Evolutionary conservation across 2,329 filamentous ascomycete genomes (phyloP), one percentile per base, ranked within the genome.

Genomic region (Setomelanomma holmii): DNA sequence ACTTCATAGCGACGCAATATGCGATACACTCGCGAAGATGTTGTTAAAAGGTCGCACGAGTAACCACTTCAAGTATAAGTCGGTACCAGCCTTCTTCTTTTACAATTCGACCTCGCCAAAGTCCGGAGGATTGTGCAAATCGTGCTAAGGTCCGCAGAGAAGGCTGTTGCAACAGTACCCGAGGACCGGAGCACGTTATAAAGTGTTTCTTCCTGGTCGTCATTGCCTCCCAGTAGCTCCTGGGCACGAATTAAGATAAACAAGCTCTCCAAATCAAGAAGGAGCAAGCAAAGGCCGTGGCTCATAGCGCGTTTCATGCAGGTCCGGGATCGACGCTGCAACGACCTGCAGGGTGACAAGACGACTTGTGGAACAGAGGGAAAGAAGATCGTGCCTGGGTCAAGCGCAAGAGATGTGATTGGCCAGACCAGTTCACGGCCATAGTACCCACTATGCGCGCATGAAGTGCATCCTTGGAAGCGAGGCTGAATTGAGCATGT

Each of bases 1-100:
- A 66, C 55, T 61, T 69, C 73, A 75, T 75, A 7, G 39, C 42
- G 23, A 23, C 16, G 35, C n/a, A n/a, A n/a, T n/a, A n/a, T n/a
- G n/a, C n/a, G n/a, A n/a, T n/a, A n/a, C n/a, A n/a, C n/a, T n/a
- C n/a, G n/a, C n/a, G n/a, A n/a, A n/a, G n/a, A n/a, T n/a, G n/a
- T n/a, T n/a, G n/a, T n/a, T n/a, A n/a, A n/a, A n/a, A n/a, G n/a
- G n/a, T n/a, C n/a, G n/a, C n/a, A n/a, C n/a, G n/a, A n/a, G n/a
- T n/a, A n/a, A n/a, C n/a, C n/a, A n/a, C n/a, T n/a, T n/a, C n/a
- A n/a, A n/a, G n/a, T n/a, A n/a, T n/a, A n/a, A n/a, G n/a, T n/a
- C n/a, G n/a, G n/a, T n/a, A n/a, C n/a, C n/a, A n/a, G n/a, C n/a
- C n/a, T n/a, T n/a, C n/a, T n/a, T n/a, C n/a, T n/a, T n/a, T n/a